Evolutionary conservation across 495 filamentous ascomycete species (phyloP), one percentile per base, ranked within the genome.

Genomic region (Xylaria nigripes): DNA sequence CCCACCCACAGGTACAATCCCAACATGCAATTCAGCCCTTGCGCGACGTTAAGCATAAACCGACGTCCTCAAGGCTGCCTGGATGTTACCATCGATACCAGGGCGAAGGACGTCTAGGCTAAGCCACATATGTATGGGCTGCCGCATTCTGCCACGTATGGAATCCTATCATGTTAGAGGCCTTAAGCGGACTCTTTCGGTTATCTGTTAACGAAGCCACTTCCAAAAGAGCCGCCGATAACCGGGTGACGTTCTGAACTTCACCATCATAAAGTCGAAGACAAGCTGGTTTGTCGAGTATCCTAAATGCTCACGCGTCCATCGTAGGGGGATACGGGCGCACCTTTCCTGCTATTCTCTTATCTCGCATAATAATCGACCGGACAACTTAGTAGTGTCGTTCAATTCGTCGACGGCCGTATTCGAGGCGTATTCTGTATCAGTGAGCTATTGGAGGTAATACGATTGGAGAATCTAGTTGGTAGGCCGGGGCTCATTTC

Each of bases 11-110:
- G n/a, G 42, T 48, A 29, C 42, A 9, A 44, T 42, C 51, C 42
- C 45, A 22, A 1, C 12, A 27, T 49, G 53, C 53, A 50, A 38
- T 38, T 49, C 53, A 38, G 53, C 38, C 43, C 40, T 49, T 48
- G 25, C 45, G 46, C 38, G 40, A 49, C 38, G 40, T 30, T 40
- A 40, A 55, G 46, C 45, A 43, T 43, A 45, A 50, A 27, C 24
- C 27, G 24, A 40, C 36, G 45, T 24, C 53, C 13, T 27, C 46
- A 32, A 25, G 46, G 25, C 45, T 49, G 53, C 53, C 53, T 32
- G 40, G 48, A 27, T 36, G 45, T 36, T 10, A 55, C 45, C 10
- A 53, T 30, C 43, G 32, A 21, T 25, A 25, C 29, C 43, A 27
- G 23, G 16, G 23, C 23, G 34, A 45, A 22, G 34, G 47, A 25